Evolutionary conservation across 2,329 filamentous ascomycete species (phyloP).

Genomic region (Scedosporium apiospermum): DNA sequence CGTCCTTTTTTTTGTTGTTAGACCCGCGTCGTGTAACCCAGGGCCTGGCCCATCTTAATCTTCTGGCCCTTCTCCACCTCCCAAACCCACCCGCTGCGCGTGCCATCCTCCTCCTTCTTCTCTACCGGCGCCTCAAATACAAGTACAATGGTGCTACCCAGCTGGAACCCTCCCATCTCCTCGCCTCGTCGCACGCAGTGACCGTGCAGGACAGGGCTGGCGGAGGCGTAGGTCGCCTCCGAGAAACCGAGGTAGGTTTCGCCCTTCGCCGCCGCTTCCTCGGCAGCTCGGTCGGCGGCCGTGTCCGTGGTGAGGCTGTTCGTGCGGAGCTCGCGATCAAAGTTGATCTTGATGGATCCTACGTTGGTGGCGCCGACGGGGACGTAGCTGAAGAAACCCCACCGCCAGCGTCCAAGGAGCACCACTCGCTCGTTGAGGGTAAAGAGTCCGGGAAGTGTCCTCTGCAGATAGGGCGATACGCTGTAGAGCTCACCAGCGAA

Average conservation of each 20-base stretch:
- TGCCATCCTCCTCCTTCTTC: constrained; percentile 31
- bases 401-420: constrained; percentile 86
- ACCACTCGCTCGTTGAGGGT: constrained; percentile 95
- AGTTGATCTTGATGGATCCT: constrained; percentile 93
- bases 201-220: constrained; percentile 69
- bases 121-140: constrained; percentile 76
- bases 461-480: constrained; percentile 89
- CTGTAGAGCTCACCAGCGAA: constrained; percentile 95
- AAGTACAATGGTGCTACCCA: constrained; percentile 89
- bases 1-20: neutral
- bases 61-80: constrained; percentile 76
- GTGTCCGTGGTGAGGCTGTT: constrained; percentile 92
- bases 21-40: constrained; percentile 40
- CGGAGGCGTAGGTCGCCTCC: constrained; percentile 78
- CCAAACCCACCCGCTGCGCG: constrained; percentile 73
- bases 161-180: constrained; percentile 96
- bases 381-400: constrained; percentile 94
- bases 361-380: constrained; percentile 97
- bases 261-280: constrained; percentile 63
- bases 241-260: constrained; percentile 85
- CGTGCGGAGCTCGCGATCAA: constrained; percentile 86
- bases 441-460: constrained; percentile 86
- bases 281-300: constrained; percentile 76
- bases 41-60: constrained; percentile 78
- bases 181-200: constrained; percentile 79